These are phyloP conservation scores for Polychaeton citri DNA, from an alignment of 2,329 filamentous ascomycete genomes.

Conservation along the genomic window DNA sequence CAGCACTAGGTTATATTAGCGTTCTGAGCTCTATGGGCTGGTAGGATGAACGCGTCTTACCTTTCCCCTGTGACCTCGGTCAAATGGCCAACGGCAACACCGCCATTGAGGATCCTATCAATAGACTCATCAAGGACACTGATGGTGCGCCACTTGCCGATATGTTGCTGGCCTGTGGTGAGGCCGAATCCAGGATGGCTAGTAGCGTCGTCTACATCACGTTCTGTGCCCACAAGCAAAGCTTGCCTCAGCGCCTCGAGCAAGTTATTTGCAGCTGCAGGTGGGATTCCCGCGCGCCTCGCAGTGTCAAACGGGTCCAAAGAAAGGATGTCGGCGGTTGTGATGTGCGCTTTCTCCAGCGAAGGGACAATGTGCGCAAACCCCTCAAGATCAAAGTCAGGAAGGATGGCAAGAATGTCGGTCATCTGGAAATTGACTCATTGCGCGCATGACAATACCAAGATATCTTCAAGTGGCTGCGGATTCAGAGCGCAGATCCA, in stretches of 20 bases:
- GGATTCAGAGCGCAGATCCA: too few relatives aligned
- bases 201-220: not conserved
- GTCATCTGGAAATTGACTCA: constrained; percentile 46
- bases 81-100: constrained; percentile 66
- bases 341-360: constrained; percentile 65
- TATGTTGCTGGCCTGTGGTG: constrained; percentile 24
- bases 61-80: constrained; percentile 89
- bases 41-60: constrained; percentile 23
- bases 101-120: constrained; percentile 61
- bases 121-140: constrained; percentile 67
- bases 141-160: constrained; percentile 45
- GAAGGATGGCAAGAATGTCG: constrained; percentile 72
- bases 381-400: constrained; percentile 58
- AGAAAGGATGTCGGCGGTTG: constrained; percentile 71
- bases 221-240: constrained; percentile 35
- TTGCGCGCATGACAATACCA: too few relatives aligned
- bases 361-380: constrained; percentile 65
- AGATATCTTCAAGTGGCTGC: too few relatives aligned
- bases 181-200: constrained; percentile 13
- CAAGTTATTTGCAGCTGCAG: constrained; percentile 66
- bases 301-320: constrained; percentile 73
- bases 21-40: not conserved
- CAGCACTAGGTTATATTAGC: constrained; percentile 43
- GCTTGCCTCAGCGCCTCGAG: constrained; percentile 55
- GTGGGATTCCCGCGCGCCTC: constrained; percentile 69